These are phyloP conservation scores for Fusarium goolgardi DNA, from an alignment of 2,329 filamentous ascomycete species.

Conservation along the genomic window DNA sequence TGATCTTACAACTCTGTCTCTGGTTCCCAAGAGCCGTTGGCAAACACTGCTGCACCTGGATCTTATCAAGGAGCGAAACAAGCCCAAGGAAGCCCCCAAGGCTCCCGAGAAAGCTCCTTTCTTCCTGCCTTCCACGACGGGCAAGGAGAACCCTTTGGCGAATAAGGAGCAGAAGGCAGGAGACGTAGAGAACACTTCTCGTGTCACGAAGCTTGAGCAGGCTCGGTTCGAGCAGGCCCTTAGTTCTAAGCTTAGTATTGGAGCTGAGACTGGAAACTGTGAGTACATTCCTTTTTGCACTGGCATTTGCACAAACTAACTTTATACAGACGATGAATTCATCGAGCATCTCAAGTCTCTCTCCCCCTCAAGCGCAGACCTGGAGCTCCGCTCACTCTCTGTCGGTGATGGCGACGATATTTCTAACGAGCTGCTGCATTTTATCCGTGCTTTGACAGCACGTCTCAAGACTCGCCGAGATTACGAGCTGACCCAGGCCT, in stretches of 20 bases:
- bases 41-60: slow-evolving; percentile 94
- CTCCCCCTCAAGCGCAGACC: slow-evolving; percentile 85
- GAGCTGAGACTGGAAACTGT: slow-evolving; percentile 70
- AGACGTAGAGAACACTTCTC: slow-evolving; percentile 65
- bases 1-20: slow-evolving; percentile 86
- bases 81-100: slow-evolving; percentile 91
- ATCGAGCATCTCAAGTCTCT: slow-evolving; percentile 83
- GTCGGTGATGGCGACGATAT: slow-evolving; percentile 58
- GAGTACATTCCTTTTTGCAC: slow-evolving; percentile 49
- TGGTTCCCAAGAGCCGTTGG: slow-evolving; percentile 92
- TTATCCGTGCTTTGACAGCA: slow-evolving; percentile 82
- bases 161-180: slow-evolving; percentile 49
- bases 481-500: slow-evolving; percentile 94
- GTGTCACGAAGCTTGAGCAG: slow-evolving; percentile 75
- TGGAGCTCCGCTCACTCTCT: slow-evolving; percentile 86
- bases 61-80: slow-evolving; percentile 91
- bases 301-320: slow-evolving; percentile 37
- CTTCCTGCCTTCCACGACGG: slow-evolving; percentile 80
- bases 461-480: slow-evolving; percentile 77
- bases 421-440: slow-evolving; percentile 79
- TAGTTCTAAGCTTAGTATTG: slow-evolving; percentile 66
- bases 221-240: slow-evolving; percentile 68
- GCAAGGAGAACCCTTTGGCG: slow-evolving; percentile 57
- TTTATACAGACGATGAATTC: slow-evolving; percentile 68
- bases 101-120: slow-evolving; percentile 94